These are phyloP conservation scores for Scedosporium boydii DNA, from an alignment of 2,329 filamentous ascomycete species.

Conservation along the genomic window DNA sequence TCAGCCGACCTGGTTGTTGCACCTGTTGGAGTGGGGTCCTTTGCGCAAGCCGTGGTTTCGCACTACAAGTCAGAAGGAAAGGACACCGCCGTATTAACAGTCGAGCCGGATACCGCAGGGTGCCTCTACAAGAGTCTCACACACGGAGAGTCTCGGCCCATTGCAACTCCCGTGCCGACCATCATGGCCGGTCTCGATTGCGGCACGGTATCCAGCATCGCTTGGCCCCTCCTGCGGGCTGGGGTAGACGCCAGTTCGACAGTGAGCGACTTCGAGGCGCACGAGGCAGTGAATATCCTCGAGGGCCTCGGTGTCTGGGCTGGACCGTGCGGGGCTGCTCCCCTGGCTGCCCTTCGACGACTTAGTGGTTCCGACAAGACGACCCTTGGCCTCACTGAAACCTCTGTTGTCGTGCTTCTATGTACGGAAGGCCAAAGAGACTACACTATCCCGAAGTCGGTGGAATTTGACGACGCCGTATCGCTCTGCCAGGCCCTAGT, in stretches of 20 bases:
- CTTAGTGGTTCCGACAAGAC: slow-evolving; percentile 26
- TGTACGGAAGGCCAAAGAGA: slow-evolving; percentile 55
- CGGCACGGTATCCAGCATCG: slow-evolving; percentile 55
- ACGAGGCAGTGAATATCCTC: slow-evolving; percentile 47
- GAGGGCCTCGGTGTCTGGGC: slow-evolving; percentile 32
- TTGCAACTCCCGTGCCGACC: slow-evolving; percentile 44
- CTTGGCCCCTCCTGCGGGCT: slow-evolving; percentile 50
- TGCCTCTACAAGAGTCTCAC: slow-evolving; percentile 46
- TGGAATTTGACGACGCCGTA: slow-evolving; percentile 30
- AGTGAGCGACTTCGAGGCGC: slow-evolving; percentile 53
- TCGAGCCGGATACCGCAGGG: slow-evolving; percentile 59
- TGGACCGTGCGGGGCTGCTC: slow-evolving; percentile 55
- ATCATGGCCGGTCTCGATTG: slow-evolving; percentile 72
- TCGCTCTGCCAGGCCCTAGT: slow-evolving; percentile 33
- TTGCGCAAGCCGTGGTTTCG: slow-evolving; percentile 58
- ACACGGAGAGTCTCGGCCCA: slow-evolving; percentile 33
- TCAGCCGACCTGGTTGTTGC: slow-evolving; percentile 42
- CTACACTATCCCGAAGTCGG: slow-evolving; percentile 35
- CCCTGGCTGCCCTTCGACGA: slow-evolving; percentile 45
- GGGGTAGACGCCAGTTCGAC: slow-evolving; percentile 52
- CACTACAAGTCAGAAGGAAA: slow-evolving; percentile 46
- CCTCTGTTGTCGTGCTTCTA: slow-evolving; percentile 55
- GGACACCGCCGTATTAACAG: slow-evolving; percentile 42
- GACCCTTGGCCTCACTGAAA: slow-evolving; percentile 25
- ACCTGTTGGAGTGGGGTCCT: slow-evolving; percentile 64